Evolutionary conservation across 352 stramenopile genomes (phyloP).

Genomic region (Detonula confervacea): DNA sequence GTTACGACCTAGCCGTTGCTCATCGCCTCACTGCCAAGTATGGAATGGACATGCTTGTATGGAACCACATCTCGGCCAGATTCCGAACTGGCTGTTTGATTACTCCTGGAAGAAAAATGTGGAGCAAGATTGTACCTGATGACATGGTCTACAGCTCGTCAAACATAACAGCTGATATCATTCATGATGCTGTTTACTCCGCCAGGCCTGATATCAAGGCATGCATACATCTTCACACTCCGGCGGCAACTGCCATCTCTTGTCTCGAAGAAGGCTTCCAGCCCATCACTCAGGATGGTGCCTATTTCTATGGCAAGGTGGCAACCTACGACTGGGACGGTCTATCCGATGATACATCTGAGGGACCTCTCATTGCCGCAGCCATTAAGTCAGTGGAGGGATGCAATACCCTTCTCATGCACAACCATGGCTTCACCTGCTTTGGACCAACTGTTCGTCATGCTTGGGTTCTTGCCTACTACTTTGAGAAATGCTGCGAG

Average conservation of each 20-base stretch:
- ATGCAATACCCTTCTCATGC: conserved; percentile 69
- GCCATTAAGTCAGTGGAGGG: conserved; percentile 55
- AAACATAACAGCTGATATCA: conserved; percentile 59
- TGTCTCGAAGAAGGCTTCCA: conserved; percentile 60
- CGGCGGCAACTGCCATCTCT: conserved; percentile 54
- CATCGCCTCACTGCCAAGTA: conserved; percentile 62
- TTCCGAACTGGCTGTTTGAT: conserved; percentile 57
- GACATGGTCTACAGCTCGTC: conserved; percentile 60
- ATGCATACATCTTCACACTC: conserved; percentile 63
- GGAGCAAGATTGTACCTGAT: conserved; percentile 47
- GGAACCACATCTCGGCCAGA: conserved; percentile 68
- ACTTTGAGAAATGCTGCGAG: conserved; percentile 65
- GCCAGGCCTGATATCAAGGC: conserved; percentile 53
- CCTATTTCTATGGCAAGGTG: conserved; percentile 63
- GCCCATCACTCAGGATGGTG: conserved; percentile 63
- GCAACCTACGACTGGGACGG: conserved; percentile 64
- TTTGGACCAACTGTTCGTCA: conserved; percentile 54
- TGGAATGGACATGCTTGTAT: conserved; percentile 65
- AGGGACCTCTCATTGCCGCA: conserved; percentile 49
- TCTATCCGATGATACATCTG: conserved; percentile 45
- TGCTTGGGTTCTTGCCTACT: conserved; percentile 63
- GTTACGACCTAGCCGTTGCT: conserved; percentile 60
- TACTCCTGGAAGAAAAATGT: conserved; percentile 64
- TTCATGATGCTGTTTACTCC: conserved; percentile 64
- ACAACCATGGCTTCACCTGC: conserved; percentile 64